Conservation (phyloP, 257 asterid species). For the Rubia yunnanensis region DNA sequence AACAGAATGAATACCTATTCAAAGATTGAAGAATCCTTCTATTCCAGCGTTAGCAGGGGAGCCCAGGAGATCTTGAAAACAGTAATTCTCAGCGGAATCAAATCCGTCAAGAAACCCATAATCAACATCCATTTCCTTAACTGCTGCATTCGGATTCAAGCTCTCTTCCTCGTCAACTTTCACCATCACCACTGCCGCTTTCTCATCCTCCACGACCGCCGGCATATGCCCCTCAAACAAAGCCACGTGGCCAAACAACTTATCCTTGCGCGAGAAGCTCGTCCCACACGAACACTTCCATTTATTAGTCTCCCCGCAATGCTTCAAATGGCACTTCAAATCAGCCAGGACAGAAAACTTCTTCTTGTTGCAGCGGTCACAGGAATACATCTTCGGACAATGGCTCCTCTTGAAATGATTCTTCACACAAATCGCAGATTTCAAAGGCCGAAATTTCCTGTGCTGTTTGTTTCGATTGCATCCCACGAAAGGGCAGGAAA, state of each 20-base stretch:
- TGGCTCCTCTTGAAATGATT: constrained; percentile 95
- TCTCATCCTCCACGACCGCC: constrained; percentile 34
- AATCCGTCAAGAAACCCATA: constrained; percentile 41
- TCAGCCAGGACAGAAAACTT: constrained; percentile 81
- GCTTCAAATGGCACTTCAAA: constrained; percentile 84
- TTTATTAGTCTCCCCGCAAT: constrained; percentile 60
- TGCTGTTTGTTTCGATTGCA: constrained; percentile 72
- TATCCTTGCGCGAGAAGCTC: constrained; percentile 76
- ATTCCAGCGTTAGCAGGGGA: constrained; percentile 28
- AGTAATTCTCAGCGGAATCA: constrained; percentile 31
- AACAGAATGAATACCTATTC: constrained; percentile 1
- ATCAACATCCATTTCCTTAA: constrained; percentile 11
- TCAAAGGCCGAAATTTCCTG: constrained; percentile 62
- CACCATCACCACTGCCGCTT: constrained; percentile 8
- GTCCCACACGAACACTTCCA: constrained; percentile 94
- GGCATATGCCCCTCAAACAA: constrained; percentile 97
- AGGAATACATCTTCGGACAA: constrained; percentile 78
- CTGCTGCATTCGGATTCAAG: constrained; percentile 5
- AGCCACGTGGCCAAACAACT: constrained; percentile 81
- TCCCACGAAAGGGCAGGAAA: constrained; percentile 78
- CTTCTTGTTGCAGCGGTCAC: constrained; percentile 65
- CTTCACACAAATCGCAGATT: constrained; percentile 66
- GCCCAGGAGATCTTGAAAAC: constrained; percentile 37
- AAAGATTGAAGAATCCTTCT: constrained; percentile 43
- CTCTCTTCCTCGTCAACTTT: constrained; percentile 26